Conservation (phyloP, 1,284 basidiomycete species). For the Cryptococcus sp. region DNA sequence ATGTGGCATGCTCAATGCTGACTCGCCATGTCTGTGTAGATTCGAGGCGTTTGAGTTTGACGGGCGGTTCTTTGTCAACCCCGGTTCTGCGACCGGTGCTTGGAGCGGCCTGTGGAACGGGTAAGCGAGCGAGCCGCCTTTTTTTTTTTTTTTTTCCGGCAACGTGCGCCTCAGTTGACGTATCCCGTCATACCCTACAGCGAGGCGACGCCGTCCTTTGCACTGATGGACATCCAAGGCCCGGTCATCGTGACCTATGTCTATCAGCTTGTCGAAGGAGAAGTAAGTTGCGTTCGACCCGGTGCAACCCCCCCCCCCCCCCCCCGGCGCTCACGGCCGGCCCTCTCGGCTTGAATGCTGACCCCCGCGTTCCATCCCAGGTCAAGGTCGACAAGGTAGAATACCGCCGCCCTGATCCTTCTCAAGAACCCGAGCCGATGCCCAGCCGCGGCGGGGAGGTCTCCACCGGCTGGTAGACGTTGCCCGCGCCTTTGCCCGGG, state of each 20-base stretch:
- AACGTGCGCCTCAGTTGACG: neutral
- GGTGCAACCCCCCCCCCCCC: neutral
- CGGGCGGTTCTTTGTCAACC: constrained; percentile 91
- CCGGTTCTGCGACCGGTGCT: constrained; percentile 91
- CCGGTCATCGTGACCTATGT: constrained; percentile 93
- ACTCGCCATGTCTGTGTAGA: constrained; percentile 48
- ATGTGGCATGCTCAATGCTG: neutral
- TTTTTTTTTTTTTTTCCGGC: neutral
- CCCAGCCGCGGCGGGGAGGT: constrained; percentile 21
- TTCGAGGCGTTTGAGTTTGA: constrained; percentile 94
- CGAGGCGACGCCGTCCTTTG: constrained; percentile 75
- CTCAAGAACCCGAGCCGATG: constrained; percentile 15
- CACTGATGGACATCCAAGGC: constrained; percentile 91
- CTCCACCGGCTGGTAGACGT: constrained; percentile 29
- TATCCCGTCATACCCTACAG: constrained; percentile 40
- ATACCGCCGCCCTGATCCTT: constrained; percentile 49
- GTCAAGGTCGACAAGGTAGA: constrained; percentile 56
- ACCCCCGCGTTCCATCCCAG: constrained; percentile 20
- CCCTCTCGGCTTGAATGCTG: neutral
- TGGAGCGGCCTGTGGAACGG: constrained; percentile 75
- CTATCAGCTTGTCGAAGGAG: constrained; percentile 88
- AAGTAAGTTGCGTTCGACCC: constrained; percentile 57
- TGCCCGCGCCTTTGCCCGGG: too few relatives aligned
- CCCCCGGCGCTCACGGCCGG: neutral
- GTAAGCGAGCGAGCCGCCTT: constrained; percentile 52